These are phyloP conservation scores for Starmerella stellata DNA, from an alignment of 805 yeast species.

Conservation along the genomic window DNA sequence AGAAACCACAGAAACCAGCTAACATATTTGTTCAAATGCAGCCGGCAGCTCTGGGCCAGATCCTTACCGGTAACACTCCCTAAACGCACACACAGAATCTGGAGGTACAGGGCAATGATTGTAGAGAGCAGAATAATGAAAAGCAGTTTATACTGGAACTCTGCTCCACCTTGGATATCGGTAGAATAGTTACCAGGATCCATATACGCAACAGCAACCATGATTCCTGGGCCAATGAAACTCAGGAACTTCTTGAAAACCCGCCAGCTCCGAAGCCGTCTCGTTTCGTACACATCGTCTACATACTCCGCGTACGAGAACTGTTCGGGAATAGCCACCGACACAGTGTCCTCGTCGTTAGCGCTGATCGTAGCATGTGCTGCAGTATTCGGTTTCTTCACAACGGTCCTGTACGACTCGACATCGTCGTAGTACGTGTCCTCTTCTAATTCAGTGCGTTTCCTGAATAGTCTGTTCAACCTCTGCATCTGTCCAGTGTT, in stretches of 20 bases:
- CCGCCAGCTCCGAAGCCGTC: not conserved
- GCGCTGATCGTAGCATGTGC: no score
- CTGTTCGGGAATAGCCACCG: not conserved
- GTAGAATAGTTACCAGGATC: slow-evolving; percentile 96
- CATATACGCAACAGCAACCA: slow-evolving; percentile 92
- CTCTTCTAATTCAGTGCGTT: no score
- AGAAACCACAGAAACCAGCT: slow-evolving; percentile 39
- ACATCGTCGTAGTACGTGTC: no score
- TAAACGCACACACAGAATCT: slow-evolving; percentile 63
- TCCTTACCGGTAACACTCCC: slow-evolving; percentile 93
- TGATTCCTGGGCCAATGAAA: slow-evolving; percentile 82
- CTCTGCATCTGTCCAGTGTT: no score
- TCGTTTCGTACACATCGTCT: not conserved
- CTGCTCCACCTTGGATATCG: slow-evolving; percentile 81
- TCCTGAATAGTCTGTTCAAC: no score
- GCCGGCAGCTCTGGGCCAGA: slow-evolving; percentile 70
- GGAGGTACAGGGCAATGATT: slow-evolving; percentile 71
- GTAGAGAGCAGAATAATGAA: slow-evolving; percentile 68
- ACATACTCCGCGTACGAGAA: not conserved
- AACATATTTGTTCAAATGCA: slow-evolving; percentile 45
- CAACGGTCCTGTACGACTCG: no score
- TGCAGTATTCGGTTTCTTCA: no score
- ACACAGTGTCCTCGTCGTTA: not conserved
- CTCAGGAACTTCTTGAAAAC: slow-evolving; percentile 32
- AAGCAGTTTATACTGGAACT: slow-evolving; percentile 58